Base-by-base conservation (phyloP, 257 asterid genomes). In the Vinca minor region DNA sequence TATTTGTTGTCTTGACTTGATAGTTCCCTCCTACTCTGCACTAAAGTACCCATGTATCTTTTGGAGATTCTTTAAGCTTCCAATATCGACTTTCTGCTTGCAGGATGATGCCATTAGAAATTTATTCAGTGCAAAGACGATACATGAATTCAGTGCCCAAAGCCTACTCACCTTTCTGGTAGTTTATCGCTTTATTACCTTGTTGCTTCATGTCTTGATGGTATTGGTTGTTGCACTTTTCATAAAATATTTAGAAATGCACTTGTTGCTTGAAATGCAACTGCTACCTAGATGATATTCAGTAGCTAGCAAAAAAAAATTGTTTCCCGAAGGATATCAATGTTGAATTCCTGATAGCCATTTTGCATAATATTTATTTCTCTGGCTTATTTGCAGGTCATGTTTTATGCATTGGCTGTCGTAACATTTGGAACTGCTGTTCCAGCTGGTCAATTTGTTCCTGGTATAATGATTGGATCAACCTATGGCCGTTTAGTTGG, bases 81-180 rank as follows among this genome's bases (percentile, higher is more conserved):
- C n/a, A 72, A 65, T 38, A 35, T 70, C 45, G 31, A n/a, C 67
- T 15, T 73, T 13, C 28, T 69, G 44, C 58, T 74, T 77, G 75
- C 95, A 93, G 97, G 99, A 93, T 80, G 99, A 93, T 69, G 99
- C 99, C 72, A 93, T 93, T 79, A 86, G 97, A 79, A 93, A 93
- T 77, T 79, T 93, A 77, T 93, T 93, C 77, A 89, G 99, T 74
- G 97, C 97, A 45, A 93, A 93, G 76, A 93, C 99, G 41, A 86
- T 86, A 71, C 96, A 89, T 46, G 99, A 93, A 76, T 93, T 82
- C 63, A 89, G 98, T 50, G 97, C 98, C 3, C 90, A 79, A 76
- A 84, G 96, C 85, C 82, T 93, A 66, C 80, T 93, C 71, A 83
- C 96, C 1, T 93, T 89, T 85, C 73, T 93, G 96, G 98, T 93